These are phyloP conservation scores for Phytophthora sojae DNA, from an alignment of 352 stramenopile species.

Conservation along the genomic window DNA sequence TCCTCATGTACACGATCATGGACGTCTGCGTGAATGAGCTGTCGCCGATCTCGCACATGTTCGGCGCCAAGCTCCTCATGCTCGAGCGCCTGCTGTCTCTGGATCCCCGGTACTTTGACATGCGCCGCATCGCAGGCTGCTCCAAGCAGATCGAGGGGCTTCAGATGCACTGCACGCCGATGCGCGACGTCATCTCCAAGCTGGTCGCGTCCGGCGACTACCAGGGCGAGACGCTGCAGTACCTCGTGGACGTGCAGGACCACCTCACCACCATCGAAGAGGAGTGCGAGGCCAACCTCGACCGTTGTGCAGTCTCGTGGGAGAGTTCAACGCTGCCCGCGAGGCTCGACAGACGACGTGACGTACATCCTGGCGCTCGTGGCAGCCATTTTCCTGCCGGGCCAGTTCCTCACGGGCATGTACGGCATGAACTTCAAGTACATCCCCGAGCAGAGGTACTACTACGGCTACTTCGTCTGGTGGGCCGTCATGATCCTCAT, in stretches of 20 bases:
- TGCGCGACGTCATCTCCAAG: slow-evolving; percentile 72
- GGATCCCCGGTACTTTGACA: slow-evolving; percentile 58
- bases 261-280: slow-evolving; percentile 79
- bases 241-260: slow-evolving; percentile 87
- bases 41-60: slow-evolving; percentile 68
- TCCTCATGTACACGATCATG: slow-evolving; percentile 78
- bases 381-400: slow-evolving; percentile 78
- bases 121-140: slow-evolving; percentile 47
- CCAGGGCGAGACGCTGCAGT: slow-evolving; percentile 66
- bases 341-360: slow-evolving; percentile 65
- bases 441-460: slow-evolving; percentile 74
- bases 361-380: slow-evolving; percentile 82
- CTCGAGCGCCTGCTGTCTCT: slow-evolving; percentile 62
- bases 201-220: slow-evolving; percentile 74
- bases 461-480: slow-evolving; percentile 82
- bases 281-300: slow-evolving; percentile 76
- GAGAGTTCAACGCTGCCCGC: slow-evolving; percentile 68
- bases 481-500: slow-evolving; percentile 59
- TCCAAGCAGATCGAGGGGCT: slow-evolving; percentile 45
- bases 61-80: slow-evolving; percentile 73
- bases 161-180: slow-evolving; percentile 68
- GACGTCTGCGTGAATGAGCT: slow-evolving; percentile 80
- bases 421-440: slow-evolving; percentile 91
- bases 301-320: slow-evolving; percentile 61
- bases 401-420: slow-evolving; percentile 83